Evolutionary conservation across 176 grass and related monocot species (phyloP).

Genomic region (Oryza officinalis): DNA sequence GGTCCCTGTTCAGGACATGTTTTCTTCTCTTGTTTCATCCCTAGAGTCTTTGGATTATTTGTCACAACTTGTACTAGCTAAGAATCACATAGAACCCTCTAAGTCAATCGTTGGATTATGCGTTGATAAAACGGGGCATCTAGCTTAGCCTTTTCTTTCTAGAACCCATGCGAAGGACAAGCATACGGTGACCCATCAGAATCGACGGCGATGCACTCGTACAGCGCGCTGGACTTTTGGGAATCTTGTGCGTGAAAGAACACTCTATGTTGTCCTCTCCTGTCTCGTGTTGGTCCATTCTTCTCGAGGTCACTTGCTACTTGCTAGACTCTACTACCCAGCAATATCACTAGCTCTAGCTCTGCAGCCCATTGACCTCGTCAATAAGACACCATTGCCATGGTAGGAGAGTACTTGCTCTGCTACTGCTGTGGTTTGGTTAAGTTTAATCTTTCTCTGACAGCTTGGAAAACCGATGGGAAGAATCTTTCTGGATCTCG

Average conservation of each 20-base stretch:
- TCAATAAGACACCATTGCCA: constrained; percentile 31
- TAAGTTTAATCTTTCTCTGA: constrained; percentile 23
- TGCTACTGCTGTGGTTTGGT: background rate
- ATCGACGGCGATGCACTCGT: background rate
- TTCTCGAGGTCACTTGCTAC: background rate
- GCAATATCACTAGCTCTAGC: constrained; percentile 10
- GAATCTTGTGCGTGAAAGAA: constrained; percentile 52
- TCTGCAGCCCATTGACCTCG: constrained; percentile 38
- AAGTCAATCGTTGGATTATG: constrained; percentile 39
- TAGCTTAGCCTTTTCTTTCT: constrained; percentile 10
- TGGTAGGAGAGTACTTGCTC: background rate
- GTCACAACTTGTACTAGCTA: background rate
- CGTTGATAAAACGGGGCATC: constrained; percentile 33
- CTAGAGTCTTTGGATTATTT: background rate
- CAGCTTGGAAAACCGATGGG: constrained; percentile 46
- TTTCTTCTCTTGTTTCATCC: background rate
- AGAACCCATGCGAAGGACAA: constrained; percentile 12
- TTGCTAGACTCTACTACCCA: background rate
- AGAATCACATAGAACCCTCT: background rate
- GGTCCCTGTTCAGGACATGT: background rate
- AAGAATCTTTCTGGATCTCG: constrained; percentile 57
- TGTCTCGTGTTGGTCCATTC: background rate
- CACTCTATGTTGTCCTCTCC: constrained; percentile 38
- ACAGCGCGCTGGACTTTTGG: constrained; percentile 8
- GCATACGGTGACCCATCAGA: background rate